Percentiles rank a stretch among this genome's conserved stretches.
Conservation (phyloP, 257 asterid species). For the Apocynum venetum region DNA sequence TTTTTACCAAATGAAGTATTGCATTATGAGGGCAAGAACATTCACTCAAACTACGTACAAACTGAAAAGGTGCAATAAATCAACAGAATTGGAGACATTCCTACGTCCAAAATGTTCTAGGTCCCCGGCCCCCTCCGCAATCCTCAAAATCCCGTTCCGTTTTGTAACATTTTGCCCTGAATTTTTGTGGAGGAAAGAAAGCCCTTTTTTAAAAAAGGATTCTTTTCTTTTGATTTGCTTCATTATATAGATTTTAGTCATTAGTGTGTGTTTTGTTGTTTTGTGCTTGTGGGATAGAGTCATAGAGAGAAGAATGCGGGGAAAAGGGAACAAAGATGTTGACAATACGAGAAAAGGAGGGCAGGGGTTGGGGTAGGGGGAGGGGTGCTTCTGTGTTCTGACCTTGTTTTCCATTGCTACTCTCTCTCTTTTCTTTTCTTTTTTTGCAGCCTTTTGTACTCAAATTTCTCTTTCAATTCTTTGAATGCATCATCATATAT, state of each 20-base stretch:
- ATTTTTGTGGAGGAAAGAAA: too few species aligned
- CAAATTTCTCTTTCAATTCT: not conserved
- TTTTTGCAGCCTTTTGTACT: constrained; percentile 17
- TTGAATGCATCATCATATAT: not conserved
- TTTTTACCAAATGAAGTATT: too few species aligned
- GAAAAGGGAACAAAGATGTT: constrained; percentile 23
- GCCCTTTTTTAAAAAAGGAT: not conserved
- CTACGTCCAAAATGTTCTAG: not conserved
- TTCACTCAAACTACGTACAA: too few species aligned
- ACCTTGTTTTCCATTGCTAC: constrained; percentile 24
- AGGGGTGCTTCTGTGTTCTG: constrained; percentile 7
- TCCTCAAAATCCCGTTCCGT: not conserved
- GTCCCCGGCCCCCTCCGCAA: too few species aligned
- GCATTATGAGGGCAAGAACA: too few species aligned
- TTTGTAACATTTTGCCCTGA: not conserved
- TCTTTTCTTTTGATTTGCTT: not conserved
- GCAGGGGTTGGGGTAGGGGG: too few species aligned
- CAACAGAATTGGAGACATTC: not conserved
- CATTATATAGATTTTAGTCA: not conserved
- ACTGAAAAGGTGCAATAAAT: not conserved
- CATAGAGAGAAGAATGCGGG: constrained; percentile 12
- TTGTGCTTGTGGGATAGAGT: too few species aligned
- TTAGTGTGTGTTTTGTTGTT: not conserved
- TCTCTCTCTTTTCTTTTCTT: not conserved
- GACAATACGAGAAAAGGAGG: constrained; percentile 26